Percentiles rank a stretch among this genome's conserved stretches.
Evolutionary conservation across 1,139 yeast species (phyloP).

Genomic region (Yamadazyma conglobata): DNA sequence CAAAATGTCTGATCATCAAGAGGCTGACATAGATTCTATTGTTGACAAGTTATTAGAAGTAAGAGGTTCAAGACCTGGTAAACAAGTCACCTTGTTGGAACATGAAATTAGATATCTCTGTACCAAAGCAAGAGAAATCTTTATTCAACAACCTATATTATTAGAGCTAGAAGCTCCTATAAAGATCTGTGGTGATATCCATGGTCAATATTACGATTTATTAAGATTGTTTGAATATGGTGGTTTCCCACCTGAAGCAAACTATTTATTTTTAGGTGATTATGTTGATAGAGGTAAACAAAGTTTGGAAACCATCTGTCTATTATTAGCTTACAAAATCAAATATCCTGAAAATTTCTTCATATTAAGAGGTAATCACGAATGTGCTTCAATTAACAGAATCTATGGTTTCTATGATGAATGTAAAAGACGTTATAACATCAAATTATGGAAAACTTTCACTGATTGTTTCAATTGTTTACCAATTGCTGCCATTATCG

Average conservation of each 20-base stretch:
- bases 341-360: constrained; percentile 97
- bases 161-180: constrained; percentile 96
- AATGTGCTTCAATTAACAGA: constrained; percentile 95
- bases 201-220: constrained; percentile 95
- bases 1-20: constrained; percentile 57
- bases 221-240: constrained; percentile 95
- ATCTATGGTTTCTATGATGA: constrained; percentile 46
- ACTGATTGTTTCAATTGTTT: constrained; percentile 97
- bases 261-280: constrained; percentile 91
- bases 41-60: constrained; percentile 96
- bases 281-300: constrained; percentile 98
- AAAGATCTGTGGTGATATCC: constrained; percentile 92
- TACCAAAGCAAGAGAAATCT: constrained; percentile 96
- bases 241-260: constrained; percentile 99
- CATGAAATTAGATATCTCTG: constrained; percentile 93
- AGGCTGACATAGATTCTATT: constrained; percentile 95
- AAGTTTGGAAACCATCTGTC: constrained; percentile 89
- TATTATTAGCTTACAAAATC: constrained; percentile 89
- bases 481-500: constrained; percentile 97
- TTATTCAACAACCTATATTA: constrained; percentile 94
- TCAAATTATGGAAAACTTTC: constrained; percentile 96
- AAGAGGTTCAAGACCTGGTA: constrained; percentile 97
- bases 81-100: constrained; percentile 90
- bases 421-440: constrained; percentile 94
- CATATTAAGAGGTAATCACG: constrained; percentile 93